A percentile compares a stretch with the other conserved stretches of the same genome.
phyloP scores from a whole-genome alignment of 805 yeast species.

The Ogataea degrootiae region DNA sequence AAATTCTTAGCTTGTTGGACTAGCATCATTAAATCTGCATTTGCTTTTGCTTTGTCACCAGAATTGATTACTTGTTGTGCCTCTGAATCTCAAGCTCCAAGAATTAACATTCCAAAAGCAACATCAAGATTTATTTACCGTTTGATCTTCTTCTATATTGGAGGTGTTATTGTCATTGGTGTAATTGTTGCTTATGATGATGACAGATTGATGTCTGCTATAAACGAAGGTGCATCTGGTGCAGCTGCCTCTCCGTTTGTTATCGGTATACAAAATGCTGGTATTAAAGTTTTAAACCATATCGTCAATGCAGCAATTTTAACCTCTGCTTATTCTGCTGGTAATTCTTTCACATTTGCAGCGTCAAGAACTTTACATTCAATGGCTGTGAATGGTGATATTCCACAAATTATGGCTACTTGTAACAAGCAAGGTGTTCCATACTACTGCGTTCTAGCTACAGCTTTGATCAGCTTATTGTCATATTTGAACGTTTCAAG shows the following conservation, averaged over 20 bases:
- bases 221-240: constrained; percentile 41
- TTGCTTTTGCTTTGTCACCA: constrained; percentile 61
- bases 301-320: constrained; percentile 59
- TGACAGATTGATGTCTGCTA: constrained; percentile 39
- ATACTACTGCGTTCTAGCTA: constrained; percentile 39
- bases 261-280: constrained; percentile 58
- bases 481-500: constrained; percentile 52
- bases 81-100: constrained; percentile 56
- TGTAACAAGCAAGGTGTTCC: constrained; percentile 56
- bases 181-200: constrained; percentile 55
- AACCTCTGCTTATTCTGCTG: constrained; percentile 53
- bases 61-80: constrained; percentile 56
- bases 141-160: constrained; percentile 55
- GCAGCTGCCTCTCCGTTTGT: constrained; percentile 67
- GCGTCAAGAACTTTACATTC: constrained; percentile 39
- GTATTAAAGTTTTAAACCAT: constrained; percentile 53
- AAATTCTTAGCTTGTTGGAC: constrained; percentile 61
- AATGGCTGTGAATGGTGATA: constrained; percentile 33
- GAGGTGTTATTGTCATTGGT: constrained; percentile 54
- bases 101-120: constrained; percentile 59
- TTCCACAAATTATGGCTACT: constrained; percentile 60
- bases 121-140: constrained; percentile 56
- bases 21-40: constrained; percentile 57
- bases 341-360: constrained; percentile 38
- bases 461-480: constrained; percentile 38